These are phyloP conservation scores for Jacaranda mimosifolia DNA, from an alignment of 257 asterid genomes.

Conservation along the genomic window DNA sequence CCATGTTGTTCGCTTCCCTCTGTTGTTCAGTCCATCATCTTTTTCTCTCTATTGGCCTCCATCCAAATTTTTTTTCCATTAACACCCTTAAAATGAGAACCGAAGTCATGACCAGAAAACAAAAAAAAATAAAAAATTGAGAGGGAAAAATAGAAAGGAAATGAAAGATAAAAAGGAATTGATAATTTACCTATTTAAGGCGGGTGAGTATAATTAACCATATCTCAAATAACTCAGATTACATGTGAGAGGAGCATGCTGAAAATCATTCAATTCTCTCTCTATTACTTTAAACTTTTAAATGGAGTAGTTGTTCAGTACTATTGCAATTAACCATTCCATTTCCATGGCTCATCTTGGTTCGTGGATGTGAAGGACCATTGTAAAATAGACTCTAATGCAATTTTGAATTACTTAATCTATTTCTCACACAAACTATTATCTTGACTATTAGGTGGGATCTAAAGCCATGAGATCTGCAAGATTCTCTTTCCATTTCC, in stretches of 20 bases:
- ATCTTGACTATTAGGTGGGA: not conserved
- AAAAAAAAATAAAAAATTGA: too few species aligned
- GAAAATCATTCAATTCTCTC: not conserved
- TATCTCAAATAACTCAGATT: not conserved
- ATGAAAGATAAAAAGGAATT: too few species aligned
- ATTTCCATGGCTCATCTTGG: too few species aligned
- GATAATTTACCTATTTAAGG: not conserved
- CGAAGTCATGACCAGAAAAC: too few species aligned
- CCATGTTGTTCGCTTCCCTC: too few species aligned
- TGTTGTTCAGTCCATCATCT: too few species aligned
- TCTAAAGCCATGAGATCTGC: not conserved
- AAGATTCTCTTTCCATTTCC: conserved; percentile 2
- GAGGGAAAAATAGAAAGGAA: too few species aligned
- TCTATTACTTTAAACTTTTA: not conserved
- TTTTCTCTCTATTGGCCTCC: too few species aligned
- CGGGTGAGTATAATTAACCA: not conserved
- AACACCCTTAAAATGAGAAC: too few species aligned
- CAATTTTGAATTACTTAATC: not conserved
- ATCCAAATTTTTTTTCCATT: too few species aligned
- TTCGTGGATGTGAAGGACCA: conserved; percentile 3
- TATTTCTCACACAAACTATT: not conserved
- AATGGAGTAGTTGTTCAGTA: not conserved
- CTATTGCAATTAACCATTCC: not conserved
- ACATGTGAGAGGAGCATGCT: not conserved
- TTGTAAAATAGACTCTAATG: not conserved